A percentile compares a stretch with the other conserved stretches of the same genome.
These are phyloP conservation scores for Dittrichia graveolens DNA, from an alignment of 129 eudicot genomes.

Conservation along the genomic window DNA sequence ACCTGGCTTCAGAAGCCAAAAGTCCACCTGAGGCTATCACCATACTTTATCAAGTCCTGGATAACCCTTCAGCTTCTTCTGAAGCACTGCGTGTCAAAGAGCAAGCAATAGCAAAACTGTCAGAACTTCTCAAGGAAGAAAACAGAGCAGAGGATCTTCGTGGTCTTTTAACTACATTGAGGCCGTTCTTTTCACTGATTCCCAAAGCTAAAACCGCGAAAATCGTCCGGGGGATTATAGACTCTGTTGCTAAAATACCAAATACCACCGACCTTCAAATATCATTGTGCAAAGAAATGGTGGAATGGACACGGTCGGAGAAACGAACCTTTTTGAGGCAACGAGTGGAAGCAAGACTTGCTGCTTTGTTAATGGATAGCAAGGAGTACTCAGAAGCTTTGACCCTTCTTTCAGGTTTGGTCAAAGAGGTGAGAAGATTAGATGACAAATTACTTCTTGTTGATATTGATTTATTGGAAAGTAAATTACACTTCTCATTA, in stretches of 20 bases:
- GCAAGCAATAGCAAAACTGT: constrained; percentile 55
- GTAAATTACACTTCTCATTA: constrained; percentile 63
- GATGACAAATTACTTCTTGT: constrained; percentile 64
- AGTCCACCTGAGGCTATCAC: constrained; percentile 52
- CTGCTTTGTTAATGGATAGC: constrained; percentile 52
- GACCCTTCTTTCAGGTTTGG: constrained; percentile 49
- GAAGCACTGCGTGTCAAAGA: constrained; percentile 64
- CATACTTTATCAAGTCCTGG: constrained; percentile 54
- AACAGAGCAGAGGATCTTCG: constrained; percentile 62
- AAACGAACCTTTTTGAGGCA: constrained; percentile 58
- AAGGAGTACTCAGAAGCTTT: constrained; percentile 60
- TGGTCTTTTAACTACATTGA: constrained; percentile 52
- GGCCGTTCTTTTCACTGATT: constrained; percentile 59
- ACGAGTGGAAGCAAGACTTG: constrained; percentile 53
- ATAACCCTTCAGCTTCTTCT: constrained; percentile 66
- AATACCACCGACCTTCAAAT: constrained; percentile 57
- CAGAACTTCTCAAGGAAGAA: constrained; percentile 57
- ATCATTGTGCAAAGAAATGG: constrained; percentile 65
- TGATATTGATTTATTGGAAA: constrained; percentile 62
- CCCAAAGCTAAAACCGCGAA: constrained; percentile 68
- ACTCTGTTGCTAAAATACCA: constrained; percentile 65
- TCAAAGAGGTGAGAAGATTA: constrained; percentile 53
- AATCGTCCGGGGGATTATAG: constrained; percentile 59
- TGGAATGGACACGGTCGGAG: constrained; percentile 65
- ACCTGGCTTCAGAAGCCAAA: constrained; percentile 55